These are phyloP conservation scores for Tetragonia tetragonoides DNA, from an alignment of 148 eudicot species.

Conservation along the genomic window DNA sequence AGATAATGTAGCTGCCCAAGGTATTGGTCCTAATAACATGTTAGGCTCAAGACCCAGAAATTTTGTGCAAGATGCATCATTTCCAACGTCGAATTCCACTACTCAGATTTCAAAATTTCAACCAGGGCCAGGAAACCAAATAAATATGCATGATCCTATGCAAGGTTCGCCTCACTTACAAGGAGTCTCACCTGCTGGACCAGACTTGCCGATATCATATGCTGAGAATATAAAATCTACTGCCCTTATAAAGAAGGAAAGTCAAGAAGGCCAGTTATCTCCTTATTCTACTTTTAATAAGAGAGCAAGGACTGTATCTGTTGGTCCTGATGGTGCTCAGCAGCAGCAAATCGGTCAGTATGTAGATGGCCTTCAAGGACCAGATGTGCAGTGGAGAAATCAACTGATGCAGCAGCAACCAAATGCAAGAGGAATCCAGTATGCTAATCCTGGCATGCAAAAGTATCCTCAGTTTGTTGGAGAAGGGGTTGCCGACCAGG, in stretches of 20 bases:
- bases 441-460: slow-evolving; percentile 55
- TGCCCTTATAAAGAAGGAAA: slow-evolving; percentile 57
- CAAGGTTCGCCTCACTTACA: slow-evolving; percentile 46
- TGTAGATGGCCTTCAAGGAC: slow-evolving; percentile 52
- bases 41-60: slow-evolving; percentile 32
- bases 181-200: slow-evolving; percentile 52
- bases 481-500: slow-evolving; percentile 65
- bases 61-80: slow-evolving; percentile 39
- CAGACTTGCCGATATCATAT: slow-evolving; percentile 50
- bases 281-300: slow-evolving; percentile 50
- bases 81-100: slow-evolving; percentile 33
- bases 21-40: slow-evolving; percentile 39
- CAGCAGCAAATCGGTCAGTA: slow-evolving; percentile 54
- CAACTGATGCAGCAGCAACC: slow-evolving; percentile 59
- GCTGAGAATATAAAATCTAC: slow-evolving; percentile 44
- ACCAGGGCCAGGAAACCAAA: slow-evolving; percentile 51
- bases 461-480: slow-evolving; percentile 62
- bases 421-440: slow-evolving; percentile 53
- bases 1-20: slow-evolving; percentile 51
- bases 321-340: slow-evolving; percentile 51
- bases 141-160: slow-evolving; percentile 48
- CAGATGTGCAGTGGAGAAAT: slow-evolving; percentile 74
- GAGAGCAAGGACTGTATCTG: slow-evolving; percentile 48
- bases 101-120: slow-evolving; percentile 49
- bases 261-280: slow-evolving; percentile 64